These are phyloP conservation scores for Paraphaeosphaeria minitans DNA, from an alignment of 2,329 filamentous ascomycete species.

Conservation along the genomic window DNA sequence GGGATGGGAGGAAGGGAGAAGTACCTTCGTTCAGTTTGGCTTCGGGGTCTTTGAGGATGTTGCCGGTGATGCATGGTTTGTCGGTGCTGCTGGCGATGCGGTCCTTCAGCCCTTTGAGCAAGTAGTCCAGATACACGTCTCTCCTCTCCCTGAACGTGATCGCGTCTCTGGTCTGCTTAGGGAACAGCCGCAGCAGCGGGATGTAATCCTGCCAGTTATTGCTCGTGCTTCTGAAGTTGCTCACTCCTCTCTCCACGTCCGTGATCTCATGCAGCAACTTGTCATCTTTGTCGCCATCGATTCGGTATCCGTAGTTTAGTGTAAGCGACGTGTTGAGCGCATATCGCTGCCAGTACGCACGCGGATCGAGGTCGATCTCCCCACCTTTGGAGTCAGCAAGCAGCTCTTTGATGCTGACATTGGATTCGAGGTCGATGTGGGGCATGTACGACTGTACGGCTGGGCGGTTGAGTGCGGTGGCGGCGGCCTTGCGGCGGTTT, in stretches of 20 bases:
- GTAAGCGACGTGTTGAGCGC: conserved; percentile 79
- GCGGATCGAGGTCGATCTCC: conserved; percentile 69
- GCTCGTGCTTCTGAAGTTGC: conserved; percentile 76
- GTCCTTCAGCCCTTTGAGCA: conserved; percentile 65
- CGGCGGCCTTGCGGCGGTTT: conserved; percentile 74
- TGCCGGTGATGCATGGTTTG: conserved; percentile 71
- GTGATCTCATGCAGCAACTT: conserved; percentile 74
- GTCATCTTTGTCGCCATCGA: conserved; percentile 71
- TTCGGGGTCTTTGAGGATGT: conserved; percentile 72
- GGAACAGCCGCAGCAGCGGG: conserved; percentile 70
- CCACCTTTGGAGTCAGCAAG: conserved; percentile 68
- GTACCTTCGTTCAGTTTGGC: conserved; percentile 70
- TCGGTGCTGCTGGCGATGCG: conserved; percentile 67
- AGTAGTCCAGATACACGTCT: conserved; percentile 66
- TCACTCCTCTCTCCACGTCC: conserved; percentile 74
- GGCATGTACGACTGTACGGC: conserved; percentile 81
- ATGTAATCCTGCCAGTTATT: conserved; percentile 88
- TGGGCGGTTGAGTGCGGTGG: conserved; percentile 76
- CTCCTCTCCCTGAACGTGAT: conserved; percentile 69
- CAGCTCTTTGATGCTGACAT: conserved; percentile 73
- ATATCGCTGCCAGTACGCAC: conserved; percentile 74
- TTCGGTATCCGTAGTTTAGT: conserved; percentile 78
- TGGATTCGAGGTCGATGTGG: conserved; percentile 78
- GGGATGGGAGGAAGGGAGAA: conserved; percentile 19
- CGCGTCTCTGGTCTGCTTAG: conserved; percentile 66